Conservation (phyloP, 1,284 basidiomycete species). For the Wallemia hederae region DNA sequence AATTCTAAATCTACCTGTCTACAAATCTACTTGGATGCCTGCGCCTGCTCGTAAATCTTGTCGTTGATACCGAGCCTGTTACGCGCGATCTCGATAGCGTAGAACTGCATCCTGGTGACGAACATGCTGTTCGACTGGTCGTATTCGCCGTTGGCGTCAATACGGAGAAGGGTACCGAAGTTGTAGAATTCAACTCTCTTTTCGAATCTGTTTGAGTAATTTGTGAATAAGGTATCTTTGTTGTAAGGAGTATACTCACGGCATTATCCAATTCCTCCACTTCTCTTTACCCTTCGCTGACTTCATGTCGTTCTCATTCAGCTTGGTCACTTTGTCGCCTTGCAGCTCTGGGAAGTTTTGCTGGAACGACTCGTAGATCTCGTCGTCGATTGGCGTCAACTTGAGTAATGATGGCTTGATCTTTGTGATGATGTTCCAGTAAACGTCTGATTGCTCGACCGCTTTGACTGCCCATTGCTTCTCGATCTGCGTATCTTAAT, state of each 20-base stretch:
- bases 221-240: neutral
- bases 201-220: constrained; percentile 30
- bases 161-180: constrained; percentile 82
- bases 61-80: constrained; percentile 83
- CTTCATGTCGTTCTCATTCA: constrained; percentile 93
- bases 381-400: constrained; percentile 68
- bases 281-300: constrained; percentile 58
- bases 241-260: constrained; percentile 25
- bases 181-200: constrained; percentile 76
- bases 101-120: constrained; percentile 35
- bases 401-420: constrained; percentile 44
- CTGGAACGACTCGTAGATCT: constrained; percentile 53
- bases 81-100: constrained; percentile 77
- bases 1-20: too few relatives aligned
- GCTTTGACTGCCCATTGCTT: constrained; percentile 96
- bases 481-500: constrained; percentile 37
- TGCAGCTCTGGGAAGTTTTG: constrained; percentile 60
- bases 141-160: constrained; percentile 53
- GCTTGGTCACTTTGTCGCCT: constrained; percentile 29
- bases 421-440: constrained; percentile 77
- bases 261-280: constrained; percentile 70
- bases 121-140: constrained; percentile 82
- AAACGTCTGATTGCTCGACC: constrained; percentile 82
- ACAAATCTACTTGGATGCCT: constrained; percentile 17
- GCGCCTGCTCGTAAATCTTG: constrained; percentile 47